These are phyloP conservation scores for Penicillium arizonense DNA, from an alignment of 495 filamentous ascomycete species.

Conservation along the genomic window DNA sequence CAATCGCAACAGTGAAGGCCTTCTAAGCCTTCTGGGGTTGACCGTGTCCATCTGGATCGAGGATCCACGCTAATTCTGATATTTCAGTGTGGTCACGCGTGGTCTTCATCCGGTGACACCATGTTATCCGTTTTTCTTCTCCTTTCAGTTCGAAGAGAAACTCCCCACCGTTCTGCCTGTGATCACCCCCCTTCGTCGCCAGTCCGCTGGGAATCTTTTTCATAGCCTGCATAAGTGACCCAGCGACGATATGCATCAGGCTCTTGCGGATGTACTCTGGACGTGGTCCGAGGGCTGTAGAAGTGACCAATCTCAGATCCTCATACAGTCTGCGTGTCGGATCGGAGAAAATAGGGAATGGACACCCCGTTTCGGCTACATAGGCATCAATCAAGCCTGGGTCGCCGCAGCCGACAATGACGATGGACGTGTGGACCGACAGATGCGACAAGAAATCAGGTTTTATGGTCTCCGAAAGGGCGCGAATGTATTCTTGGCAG, in stretches of 20 bases:
- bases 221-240: constrained; percentile 56
- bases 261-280: constrained; percentile 66
- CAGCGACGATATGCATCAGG: constrained; percentile 41
- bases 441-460: constrained; percentile 46
- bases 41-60: constrained; percentile 31
- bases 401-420: constrained; percentile 77
- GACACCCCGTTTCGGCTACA: constrained; percentile 57
- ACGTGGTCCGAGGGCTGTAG: constrained; percentile 56
- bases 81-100: constrained; percentile 79
- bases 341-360: constrained; percentile 82
- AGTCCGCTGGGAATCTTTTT: constrained; percentile 50
- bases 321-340: constrained; percentile 68
- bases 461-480: constrained; percentile 59
- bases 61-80: constrained; percentile 55
- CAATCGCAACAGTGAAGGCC: too few species aligned
- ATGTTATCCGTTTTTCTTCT: constrained; percentile 59
- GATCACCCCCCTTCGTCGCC: constrained; percentile 64
- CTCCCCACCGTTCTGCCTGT: constrained; percentile 76
- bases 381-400: constrained; percentile 71
- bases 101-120: constrained; percentile 83
- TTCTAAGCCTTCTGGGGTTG: too few species aligned
- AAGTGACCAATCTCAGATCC: constrained; percentile 67
- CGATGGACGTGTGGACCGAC: constrained; percentile 60
- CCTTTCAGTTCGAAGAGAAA: constrained; percentile 65
- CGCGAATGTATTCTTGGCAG: constrained; percentile 63